Base-by-base conservation (phyloP, 2,329 filamentous ascomycete species). In the Hypomyces perniciosus region DNA sequence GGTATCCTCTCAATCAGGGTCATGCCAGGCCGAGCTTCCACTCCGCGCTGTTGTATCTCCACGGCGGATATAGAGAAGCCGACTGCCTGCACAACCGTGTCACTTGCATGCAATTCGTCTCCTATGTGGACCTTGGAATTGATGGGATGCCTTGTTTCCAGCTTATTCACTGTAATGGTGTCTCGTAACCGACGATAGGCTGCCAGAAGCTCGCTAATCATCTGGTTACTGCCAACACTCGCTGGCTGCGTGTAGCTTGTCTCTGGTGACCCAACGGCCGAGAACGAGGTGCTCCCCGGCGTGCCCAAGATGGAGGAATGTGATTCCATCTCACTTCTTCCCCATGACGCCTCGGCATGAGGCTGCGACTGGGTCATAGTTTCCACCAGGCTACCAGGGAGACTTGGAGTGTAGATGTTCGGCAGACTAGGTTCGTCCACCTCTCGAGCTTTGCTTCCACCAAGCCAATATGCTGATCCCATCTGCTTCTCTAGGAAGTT, bases 31-130 rank as follows among this genome's bases (percentile, higher is more conserved):
- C 86, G 81, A 26, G 84, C 83, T 59, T 89, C 86, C 4, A 90
- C 76, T 6, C 93, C 93, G 59, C 93, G 86, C 65, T 96, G 90
- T 56, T 91, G 85, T 57, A 97, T 96, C 69, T 99, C 93, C 4
- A 88, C 84, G 0, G 90, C 84, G 7, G 90, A 85, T 52, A 99
- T 90, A 0, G 91, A 92, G 64, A 84, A 90, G 2, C 89, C 92
- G 10, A 96, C 82, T 2, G 83, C 75, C 52, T 77, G 76, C 10
- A 83, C 79, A 8, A 90, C 68, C 1, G 78, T 77, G 59, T 87
- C 83, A 51, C 78, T 79, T 26, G 67, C 70, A 50, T 69, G 71
- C 5, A 85, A 65, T 50, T 80, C 73, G 45, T 75, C 71, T 12
- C 62, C 60, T 37, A 61, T 63, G 43, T 63, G 63, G 37, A 53